These are phyloP conservation scores for Podaxis mareebaensis DNA, from an alignment of 768 basidiomycete genomes.

Conservation along the genomic window DNA sequence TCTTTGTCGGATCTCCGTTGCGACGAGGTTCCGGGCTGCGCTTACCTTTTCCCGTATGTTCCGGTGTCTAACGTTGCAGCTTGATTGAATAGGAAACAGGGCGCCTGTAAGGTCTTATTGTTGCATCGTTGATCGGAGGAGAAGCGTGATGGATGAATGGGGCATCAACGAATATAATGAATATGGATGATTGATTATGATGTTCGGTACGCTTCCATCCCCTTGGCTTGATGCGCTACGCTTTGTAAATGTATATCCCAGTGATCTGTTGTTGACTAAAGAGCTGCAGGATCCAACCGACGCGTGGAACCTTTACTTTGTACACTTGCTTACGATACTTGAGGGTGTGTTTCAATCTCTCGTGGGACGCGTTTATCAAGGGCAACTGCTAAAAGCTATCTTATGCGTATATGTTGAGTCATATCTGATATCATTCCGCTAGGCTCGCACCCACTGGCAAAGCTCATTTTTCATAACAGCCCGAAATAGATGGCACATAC, in stretches of 20 bases:
- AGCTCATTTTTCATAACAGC: no score
- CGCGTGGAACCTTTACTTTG: neutral
- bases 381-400: no score
- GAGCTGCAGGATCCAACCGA: neutral
- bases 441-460: neutral
- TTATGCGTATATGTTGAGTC: neutral
- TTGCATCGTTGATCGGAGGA: neutral
- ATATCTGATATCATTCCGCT: neutral
- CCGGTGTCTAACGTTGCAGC: neutral
- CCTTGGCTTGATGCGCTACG: neutral
- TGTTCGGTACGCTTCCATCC: neutral
- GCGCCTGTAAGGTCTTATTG: neutral
- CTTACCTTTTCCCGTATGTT: neutral
- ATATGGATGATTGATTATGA: neutral
- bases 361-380: no score
- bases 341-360: neutral
- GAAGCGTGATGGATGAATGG: neutral
- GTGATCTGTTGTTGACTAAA: neutral
- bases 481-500: neutral
- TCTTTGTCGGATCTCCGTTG: neutral
- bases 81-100: neutral
- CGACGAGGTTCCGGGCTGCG: neutral
- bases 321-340: neutral
- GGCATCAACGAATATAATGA: neutral
- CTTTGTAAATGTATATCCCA: neutral